Base-by-base conservation (phyloP, 257 asterid genomes). In the Fraxinus americana region DNA sequence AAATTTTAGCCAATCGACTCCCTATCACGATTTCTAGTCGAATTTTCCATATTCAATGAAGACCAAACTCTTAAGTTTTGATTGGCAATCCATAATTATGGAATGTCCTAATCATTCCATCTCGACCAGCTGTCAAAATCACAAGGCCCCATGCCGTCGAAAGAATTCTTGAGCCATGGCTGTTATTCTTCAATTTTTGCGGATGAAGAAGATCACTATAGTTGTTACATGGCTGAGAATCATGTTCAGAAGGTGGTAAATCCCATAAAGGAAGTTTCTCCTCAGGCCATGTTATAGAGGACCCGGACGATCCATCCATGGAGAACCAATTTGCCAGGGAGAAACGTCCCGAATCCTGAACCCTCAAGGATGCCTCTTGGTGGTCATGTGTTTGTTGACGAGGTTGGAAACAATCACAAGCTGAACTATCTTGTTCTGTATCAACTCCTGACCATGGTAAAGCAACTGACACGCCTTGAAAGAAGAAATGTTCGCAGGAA, bases 91-190 rank as follows among this genome's bases (percentile, higher is more conserved):
- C 97, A 43, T 88, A 92, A 81, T 91, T 92, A 74, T 88, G 94
- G 87, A 91, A 94, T n/a, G 92, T 89, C 83, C 90, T 86, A 77
- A 94, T 94, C 73, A 79, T 92, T 39, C 97, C 96, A 76, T 92
- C 96, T 68, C 71, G 54, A 48, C 91, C 82, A 27, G 85, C 98
- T 2, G 97, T 87, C 75, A 91, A 91, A 34, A 94, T 86, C 70
- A 89, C 96, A 4, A 91, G 91, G 43, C 92, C 97, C 96, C 96
- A 91, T 16, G 92, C 75, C 1, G 84, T 71, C 4, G 86, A 84
- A 27, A n/a, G 38, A 19, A 76, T 65, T 34, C 78, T 65, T 0
- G 72, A 72, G 54, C 77, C 79, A 16, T 17, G 34, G 52, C 59
- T 41, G 32, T 48, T 50, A 2, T 67, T 76, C 70, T 19, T 76